Evolutionary conservation across 805 yeast species (phyloP), one percentile per base, ranked within the genome.

Genomic region (Barnettozyma californica): DNA sequence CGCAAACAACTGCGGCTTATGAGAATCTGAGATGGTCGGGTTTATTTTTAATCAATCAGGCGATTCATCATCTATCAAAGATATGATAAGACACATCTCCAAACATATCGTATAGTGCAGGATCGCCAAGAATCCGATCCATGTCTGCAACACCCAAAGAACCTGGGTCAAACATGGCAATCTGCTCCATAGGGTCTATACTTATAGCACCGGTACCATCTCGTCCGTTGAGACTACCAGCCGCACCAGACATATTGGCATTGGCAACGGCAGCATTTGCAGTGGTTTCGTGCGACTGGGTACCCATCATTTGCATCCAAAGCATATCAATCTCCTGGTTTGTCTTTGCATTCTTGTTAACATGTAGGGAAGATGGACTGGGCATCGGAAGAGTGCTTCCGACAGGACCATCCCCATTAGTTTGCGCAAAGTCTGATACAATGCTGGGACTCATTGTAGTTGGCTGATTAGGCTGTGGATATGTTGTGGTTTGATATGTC

Each of bases 291-390:
- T 27, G 20, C 26, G 7, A 36, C 23, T n/a, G 49, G 47, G 41
- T 56, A 47, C n/a, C 56, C 52, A 60, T 48, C 61, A 58, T 53
- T 27, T 60, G 55, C 46, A 56, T 48, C 64, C 64, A 60, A 2
- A 55, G 35, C 14, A 50, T 43, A 41, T 60, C 64, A 45, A 59
- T 51, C 41, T 60, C 63, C 11, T 33, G 10, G 23, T 47, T 51
- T 6, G 55, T 45, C 51, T 54, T 48, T 16, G 50, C 47, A 25
- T 52, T 57, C 31, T 49, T 46, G 33, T 56, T 57, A 9, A 53
- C 50, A 35, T 60, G 56, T 9, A 37, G 41, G 10, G 41, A 16
- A 10, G 41, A 21, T 18, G 41, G 27, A 21, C 41, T 27, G 21
- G 9, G 26, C 47, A 56, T 48, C 18, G 38, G 45, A 7, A 42